phyloP scores from a whole-genome alignment of 805 yeast genomes.

The Candida railenensis region DNA sequence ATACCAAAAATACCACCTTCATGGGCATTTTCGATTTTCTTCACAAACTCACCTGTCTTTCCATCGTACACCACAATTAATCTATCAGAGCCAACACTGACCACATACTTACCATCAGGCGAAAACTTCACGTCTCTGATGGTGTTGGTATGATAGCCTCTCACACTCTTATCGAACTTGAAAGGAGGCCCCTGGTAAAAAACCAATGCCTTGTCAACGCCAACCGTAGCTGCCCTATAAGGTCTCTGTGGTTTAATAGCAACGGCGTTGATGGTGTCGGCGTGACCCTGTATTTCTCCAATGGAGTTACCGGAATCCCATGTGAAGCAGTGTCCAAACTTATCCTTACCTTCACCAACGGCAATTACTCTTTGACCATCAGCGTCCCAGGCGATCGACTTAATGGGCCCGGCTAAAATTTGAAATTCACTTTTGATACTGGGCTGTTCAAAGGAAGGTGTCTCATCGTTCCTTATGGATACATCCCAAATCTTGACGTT shows the following conservation, averaged over 20 bases:
- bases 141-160: slow-evolving; percentile 75
- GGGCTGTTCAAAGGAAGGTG: slow-evolving; percentile 45
- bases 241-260: slow-evolving; percentile 85
- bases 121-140: slow-evolving; percentile 80
- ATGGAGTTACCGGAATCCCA: slow-evolving; percentile 96
- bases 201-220: slow-evolving; percentile 84
- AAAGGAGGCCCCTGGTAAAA: slow-evolving; percentile 93
- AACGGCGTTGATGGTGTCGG: slow-evolving; percentile 79
- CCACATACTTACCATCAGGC: slow-evolving; percentile 72
- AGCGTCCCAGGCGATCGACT: slow-evolving; percentile 87
- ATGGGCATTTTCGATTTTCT: slow-evolving; percentile 54
- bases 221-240: slow-evolving; percentile 87
- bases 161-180: slow-evolving; percentile 70
- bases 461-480: slow-evolving; percentile 24
- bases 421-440: slow-evolving; percentile 76
- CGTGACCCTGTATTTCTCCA: slow-evolving; percentile 94
- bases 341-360: slow-evolving; percentile 91
- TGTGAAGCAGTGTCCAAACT: slow-evolving; percentile 88
- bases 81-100: slow-evolving; percentile 85
- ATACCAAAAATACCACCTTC: slow-evolving; percentile 80
- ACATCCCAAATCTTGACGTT: slow-evolving; percentile 85
- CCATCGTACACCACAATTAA: slow-evolving; percentile 80
- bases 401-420: slow-evolving; percentile 76
- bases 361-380: slow-evolving; percentile 85
- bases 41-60: slow-evolving; percentile 71